Evolutionary conservation across 163 green algal species (phyloP), one percentile per base, ranked within the genome.

Genomic region (Picocystis sp.): DNA sequence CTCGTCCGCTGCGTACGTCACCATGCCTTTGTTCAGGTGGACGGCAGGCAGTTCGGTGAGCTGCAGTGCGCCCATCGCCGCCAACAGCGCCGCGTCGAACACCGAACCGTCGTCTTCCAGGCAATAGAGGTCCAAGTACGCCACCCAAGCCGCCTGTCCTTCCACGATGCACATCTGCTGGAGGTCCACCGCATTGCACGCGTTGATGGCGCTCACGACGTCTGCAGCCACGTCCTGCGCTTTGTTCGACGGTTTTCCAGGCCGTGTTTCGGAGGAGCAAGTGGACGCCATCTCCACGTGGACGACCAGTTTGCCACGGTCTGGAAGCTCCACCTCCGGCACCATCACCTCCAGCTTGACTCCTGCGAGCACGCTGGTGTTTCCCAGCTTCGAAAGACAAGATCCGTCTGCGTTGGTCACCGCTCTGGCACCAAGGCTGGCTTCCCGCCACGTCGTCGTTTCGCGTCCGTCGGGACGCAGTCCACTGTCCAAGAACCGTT

Each of bases 391-490:
- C 22, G 81, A 76, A 0, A 89, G 62, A 0, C 76, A 75, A 0
- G 74, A 86, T 43, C 70, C 71, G 55, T 82, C 67, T 11, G 71
- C 73, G 21, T 61, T 73, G 25, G 55, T 64, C 24, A 87, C 64
- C 1, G 69, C 65, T 14, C 69, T 59, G 9, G 80, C 58, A 2
- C 64, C 79, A 2, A 93, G 73, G 19, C 58, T 83, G 2, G 73
- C 70, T 8, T 67, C 53, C 10, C 80, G 63, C 1, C 62, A 51
- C 3, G 57, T 47, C 2, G 64, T 65, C 2, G 89, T 49, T 1
- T 67, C 69, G 1, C 82, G 62, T 9, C 80, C 82, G 55, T 92
- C 80, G 3, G 80, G 82, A 0, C 79, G 74, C 1, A 84, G 23
- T 24, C 70, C 74, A 22, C 78, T 58, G 1, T 58, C 53, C 1